Evolutionary conservation across 225 moss, liverwort and hornwort genomes (phyloP), one percentile per base, ranked within the genome.

Genomic region (Physcomitrellopsis africana): DNA sequence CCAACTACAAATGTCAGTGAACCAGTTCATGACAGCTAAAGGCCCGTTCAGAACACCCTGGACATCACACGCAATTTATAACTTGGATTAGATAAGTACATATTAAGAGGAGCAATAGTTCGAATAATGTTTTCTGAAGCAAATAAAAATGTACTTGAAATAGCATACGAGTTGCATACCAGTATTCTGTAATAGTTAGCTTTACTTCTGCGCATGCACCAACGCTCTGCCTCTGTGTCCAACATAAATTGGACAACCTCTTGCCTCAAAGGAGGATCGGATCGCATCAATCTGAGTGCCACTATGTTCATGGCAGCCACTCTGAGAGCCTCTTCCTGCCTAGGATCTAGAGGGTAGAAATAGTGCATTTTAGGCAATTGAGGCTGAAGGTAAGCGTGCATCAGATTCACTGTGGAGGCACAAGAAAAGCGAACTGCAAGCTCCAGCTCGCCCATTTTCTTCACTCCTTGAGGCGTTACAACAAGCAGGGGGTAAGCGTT

Each of bases 131-230:
- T 7, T 2, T 4, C 32, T 37, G 7, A 37, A 37, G 32, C 1
- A 7, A 37, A 7, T 37, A 37, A 24, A 37, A 0, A 37, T 37
- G 32, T 7, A 37, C 7, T 37, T 37, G 32, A 37, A 37, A 37
- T 37, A 7, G 32, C 32, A 37, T 2, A 37, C 0, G 44, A 41
- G 32, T 1, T 37, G 7, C 66, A 44, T 86, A 99, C 99, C 90
- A 92, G 86, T 19, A 99, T 99, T 19, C 99, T 80, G 32, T 76
- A 93, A 37, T 95, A 95, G 27, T 99, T 95, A 0, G 99, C 99
- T 80, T 99, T 99, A 82, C 99, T 99, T 16, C 95, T 82, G 10
- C 99, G 84, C 99, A 99, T 99, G 42, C 99, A 95, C 99, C 99
- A 99, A 8, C 94, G 84, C 75, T 86, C 90, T 0, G 93, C 89